Conservation (phyloP, 768 basidiomycete species). For the Krasilnikovozyma curviuscula region DNA sequence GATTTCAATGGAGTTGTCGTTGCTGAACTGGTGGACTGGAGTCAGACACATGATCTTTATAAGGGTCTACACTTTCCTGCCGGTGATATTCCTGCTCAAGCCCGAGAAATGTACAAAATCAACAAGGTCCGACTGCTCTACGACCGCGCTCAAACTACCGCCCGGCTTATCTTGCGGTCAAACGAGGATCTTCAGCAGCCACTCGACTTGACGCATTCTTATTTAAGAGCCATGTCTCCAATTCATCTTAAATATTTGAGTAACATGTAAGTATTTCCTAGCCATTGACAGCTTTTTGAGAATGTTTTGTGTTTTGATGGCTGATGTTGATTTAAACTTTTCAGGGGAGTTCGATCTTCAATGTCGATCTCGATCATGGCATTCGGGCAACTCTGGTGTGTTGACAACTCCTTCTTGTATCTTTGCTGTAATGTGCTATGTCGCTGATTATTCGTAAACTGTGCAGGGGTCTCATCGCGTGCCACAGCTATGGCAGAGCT, state of each 20-base stretch:
- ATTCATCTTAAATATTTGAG: too few relatives aligned
- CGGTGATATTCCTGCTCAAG: conserved; percentile 34
- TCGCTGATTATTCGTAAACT: too few relatives aligned
- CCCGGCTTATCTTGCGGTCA: conserved; percentile 46
- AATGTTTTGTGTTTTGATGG: conserved; percentile 1
- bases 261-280: too few relatives aligned
- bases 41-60: conserved; percentile 49
- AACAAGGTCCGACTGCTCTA: conserved; percentile 65
- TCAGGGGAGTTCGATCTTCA: conserved; percentile 64
- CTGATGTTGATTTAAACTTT: conserved; percentile 39
- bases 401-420: too few relatives aligned
- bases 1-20: conserved; percentile 32
- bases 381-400: conserved; percentile 54
- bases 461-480: conserved; percentile 64
- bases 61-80: conserved; percentile 39
- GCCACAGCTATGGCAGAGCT: conserved; percentile 52
- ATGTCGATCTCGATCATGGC: conserved; percentile 75
- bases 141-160: conserved; percentile 50
- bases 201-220: conserved; percentile 66
- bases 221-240: conserved; percentile 73
- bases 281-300: too few relatives aligned
- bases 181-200: conserved; percentile 48
- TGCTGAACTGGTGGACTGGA: conserved; percentile 63
- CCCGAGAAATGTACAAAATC: conserved; percentile 46
- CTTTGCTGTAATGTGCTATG: too few relatives aligned